Evolutionary conservation across 148 eudicot species (phyloP).

Genomic region (Rhododendron kiyosumense): DNA sequence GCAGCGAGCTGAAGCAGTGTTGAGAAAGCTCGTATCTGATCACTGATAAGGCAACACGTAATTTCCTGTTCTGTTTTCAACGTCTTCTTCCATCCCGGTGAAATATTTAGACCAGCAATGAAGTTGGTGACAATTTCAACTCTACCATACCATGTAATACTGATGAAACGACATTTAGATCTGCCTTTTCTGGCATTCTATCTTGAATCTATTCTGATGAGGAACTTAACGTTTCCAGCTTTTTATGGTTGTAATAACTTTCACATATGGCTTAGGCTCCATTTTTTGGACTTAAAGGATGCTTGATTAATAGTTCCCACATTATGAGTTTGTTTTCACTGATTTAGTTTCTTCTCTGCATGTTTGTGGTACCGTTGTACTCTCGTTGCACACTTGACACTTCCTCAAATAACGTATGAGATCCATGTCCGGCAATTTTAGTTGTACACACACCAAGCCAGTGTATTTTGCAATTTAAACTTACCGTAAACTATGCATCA

Average conservation of each 20-base stretch:
- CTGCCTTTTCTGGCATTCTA: background rate
- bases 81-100: background rate
- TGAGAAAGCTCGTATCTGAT: conserved; percentile 55
- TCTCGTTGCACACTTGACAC: background rate
- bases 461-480: background rate
- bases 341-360: background rate
- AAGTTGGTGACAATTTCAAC: background rate
- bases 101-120: conserved; percentile 2
- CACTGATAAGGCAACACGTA: background rate
- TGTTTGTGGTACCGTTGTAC: background rate
- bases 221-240: background rate
- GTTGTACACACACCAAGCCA: background rate
- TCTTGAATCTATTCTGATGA: background rate
- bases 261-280: background rate
- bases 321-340: background rate
- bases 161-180: background rate
- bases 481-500: background rate
- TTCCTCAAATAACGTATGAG: background rate
- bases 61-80: background rate
- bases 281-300: background rate
- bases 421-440: background rate
- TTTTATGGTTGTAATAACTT: background rate
- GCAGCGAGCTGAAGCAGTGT: conserved; percentile 88
- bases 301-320: background rate
- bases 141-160: background rate